These are phyloP conservation scores for Epichloe elymi DNA, from an alignment of 2,329 filamentous ascomycete genomes.

Conservation along the genomic window DNA sequence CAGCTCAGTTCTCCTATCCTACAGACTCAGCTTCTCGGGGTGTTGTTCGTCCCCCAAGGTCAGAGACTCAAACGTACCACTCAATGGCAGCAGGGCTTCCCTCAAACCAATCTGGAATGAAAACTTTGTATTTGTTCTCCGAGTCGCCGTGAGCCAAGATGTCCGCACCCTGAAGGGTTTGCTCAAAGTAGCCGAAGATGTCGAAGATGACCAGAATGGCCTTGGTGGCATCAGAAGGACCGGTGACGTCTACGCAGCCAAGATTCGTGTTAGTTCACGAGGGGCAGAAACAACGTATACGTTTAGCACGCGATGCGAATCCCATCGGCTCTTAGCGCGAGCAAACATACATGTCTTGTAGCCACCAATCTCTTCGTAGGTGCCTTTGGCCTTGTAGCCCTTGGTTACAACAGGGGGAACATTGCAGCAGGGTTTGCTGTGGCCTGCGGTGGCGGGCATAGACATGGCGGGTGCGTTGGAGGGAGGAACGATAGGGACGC, in stretches of 20 bases:
- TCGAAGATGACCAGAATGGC: slow-evolving; percentile 52
- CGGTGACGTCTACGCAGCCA: slow-evolving; percentile 28
- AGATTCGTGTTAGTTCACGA: not conserved
- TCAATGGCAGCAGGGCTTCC: slow-evolving; percentile 50
- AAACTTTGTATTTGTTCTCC: slow-evolving; percentile 63
- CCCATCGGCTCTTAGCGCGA: not conserved
- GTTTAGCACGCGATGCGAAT: not conserved
- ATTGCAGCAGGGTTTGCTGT: slow-evolving; percentile 44
- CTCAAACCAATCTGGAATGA: slow-evolving; percentile 86
- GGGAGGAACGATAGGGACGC: not conserved
- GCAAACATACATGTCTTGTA: slow-evolving; percentile 34
- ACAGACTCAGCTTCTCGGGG: not conserved
- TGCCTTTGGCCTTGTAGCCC: slow-evolving; percentile 41
- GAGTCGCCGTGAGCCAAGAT: slow-evolving; percentile 43
- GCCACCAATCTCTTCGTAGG: slow-evolving; percentile 41
- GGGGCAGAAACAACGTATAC: not conserved
- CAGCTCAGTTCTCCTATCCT: not conserved
- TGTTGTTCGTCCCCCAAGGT: not conserved
- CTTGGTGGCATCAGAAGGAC: slow-evolving; percentile 35
- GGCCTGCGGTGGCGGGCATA: slow-evolving; percentile 38
- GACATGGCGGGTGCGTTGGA: slow-evolving; percentile 25
- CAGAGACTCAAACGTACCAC: slow-evolving; percentile 22
- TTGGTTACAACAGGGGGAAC: slow-evolving; percentile 42
- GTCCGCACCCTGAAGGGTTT: slow-evolving; percentile 58
- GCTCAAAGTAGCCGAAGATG: slow-evolving; percentile 58